Conservation (phyloP, 257 asterid species). For the Petrea volubilis region DNA sequence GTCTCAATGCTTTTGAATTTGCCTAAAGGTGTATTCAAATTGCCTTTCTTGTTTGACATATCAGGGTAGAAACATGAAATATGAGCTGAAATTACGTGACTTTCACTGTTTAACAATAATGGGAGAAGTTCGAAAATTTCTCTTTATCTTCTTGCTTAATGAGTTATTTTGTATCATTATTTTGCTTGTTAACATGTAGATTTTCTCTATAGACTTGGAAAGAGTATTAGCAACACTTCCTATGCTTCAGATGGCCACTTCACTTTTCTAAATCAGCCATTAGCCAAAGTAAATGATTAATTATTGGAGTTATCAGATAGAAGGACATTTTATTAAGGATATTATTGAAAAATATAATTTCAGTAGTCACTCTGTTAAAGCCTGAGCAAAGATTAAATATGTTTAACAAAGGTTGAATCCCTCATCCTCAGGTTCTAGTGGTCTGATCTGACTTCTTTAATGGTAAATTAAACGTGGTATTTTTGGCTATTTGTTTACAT, state of each 20-base stretch:
- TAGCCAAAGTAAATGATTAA: not conserved
- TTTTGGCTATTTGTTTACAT: not conserved
- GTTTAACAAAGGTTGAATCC: not conserved
- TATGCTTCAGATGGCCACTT: not conserved
- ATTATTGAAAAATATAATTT: not conserved
- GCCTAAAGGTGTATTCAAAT: not conserved
- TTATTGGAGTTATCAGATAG: not conserved
- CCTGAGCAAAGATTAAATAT: not conserved
- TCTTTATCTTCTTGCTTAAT: conserved; percentile 7
- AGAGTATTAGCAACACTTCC: not conserved
- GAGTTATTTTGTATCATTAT: not conserved
- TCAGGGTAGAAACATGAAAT: not conserved
- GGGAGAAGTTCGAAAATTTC: not conserved
- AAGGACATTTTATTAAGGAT: not conserved
- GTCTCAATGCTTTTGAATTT: conserved; percentile 11
- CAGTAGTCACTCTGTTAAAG: not conserved
- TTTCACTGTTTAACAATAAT: not conserved
- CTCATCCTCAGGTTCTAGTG: not conserved
- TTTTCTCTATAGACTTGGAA: not conserved
- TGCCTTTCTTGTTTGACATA: conserved; percentile 8
- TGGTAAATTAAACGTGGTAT: not conserved
- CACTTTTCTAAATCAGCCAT: not conserved
- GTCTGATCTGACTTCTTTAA: not conserved
- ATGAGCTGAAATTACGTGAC: not conserved
- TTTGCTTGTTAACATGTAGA: not conserved